Base-by-base conservation (phyloP, 306 rosid species). In the Gynostemma pentaphyllum region DNA sequence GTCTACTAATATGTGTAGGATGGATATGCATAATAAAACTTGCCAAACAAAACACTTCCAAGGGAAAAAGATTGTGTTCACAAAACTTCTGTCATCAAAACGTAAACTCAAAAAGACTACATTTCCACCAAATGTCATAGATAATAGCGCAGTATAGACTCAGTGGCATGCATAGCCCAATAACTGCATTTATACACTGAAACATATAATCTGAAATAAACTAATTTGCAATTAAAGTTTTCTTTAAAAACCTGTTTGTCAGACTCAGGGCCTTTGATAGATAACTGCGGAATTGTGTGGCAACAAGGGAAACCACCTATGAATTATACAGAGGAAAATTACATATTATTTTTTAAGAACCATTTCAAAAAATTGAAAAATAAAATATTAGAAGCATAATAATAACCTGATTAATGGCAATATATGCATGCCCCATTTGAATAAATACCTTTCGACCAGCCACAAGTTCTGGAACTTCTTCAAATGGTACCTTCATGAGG, bases 401-500 rank as follows among this genome's bases (percentile, higher is more conserved):
- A 39, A 55, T 69, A 75, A 91, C 98, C 96, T 92, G 99, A 81
- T 72, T 81, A 76, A 81, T 79, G 51, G 96, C 94, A 62, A 92
- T 78, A 70, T 78, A 88, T 41, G 95, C 99, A 78, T 75, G 62
- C 69, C 99, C 96, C 79, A 81, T 89, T 22, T 78, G 82, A 57
- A 88, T 54, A 79, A 74, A 86, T 56, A 88, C 95, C 77, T 72
- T 86, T 27, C 96, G 88, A 42, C 94, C 82, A 81, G 87, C 88
- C 41, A 88, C 94, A 51, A 92, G 99, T 71, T 86, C 95, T 62
- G 96, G 94, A 79, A 92, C 96, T 81, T 88, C 99, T 82, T 88
- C 90, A 75, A 81, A 92, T 9, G 96, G 94, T 37, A 88, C 95
- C 99, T 92, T 73, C 70, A 78, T 44, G n/a, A 59, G 39, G 68